Evolutionary conservation across 1,284 basidiomycete species (phyloP).

Genomic region (Microbotryum lychnidis-dioicae): DNA sequence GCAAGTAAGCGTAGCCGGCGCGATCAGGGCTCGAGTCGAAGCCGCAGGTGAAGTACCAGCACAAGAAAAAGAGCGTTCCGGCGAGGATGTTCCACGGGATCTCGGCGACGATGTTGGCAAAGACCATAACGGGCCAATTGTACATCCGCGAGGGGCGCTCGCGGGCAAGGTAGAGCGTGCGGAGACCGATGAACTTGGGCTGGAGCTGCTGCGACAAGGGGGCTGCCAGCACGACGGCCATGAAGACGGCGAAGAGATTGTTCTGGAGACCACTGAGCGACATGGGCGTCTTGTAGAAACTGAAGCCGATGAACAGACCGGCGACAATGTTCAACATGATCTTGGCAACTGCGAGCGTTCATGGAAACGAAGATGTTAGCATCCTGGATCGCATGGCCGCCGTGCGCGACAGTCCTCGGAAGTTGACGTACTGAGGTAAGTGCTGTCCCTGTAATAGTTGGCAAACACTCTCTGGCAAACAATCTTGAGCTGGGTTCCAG

Average conservation of each 20-base stretch:
- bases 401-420: no score
- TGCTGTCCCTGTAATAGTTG: constrained; percentile 39
- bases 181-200: constrained; percentile 47
- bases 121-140: constrained; percentile 63
- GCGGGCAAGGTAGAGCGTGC: constrained; percentile 59
- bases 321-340: constrained; percentile 48
- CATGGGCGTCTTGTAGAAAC: constrained; percentile 58
- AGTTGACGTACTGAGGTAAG: constrained; percentile 35
- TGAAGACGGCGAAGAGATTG: constrained; percentile 64
- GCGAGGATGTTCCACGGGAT: constrained; percentile 35
- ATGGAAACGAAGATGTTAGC: background rate
- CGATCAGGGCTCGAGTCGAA: constrained; percentile 31
- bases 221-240: constrained; percentile 43
- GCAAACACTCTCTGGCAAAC: constrained; percentile 32
- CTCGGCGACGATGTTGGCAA: constrained; percentile 42
- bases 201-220: constrained; percentile 43
- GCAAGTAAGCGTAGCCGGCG: constrained; percentile 49
- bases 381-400: no score
- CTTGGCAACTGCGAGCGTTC: constrained; percentile 34
- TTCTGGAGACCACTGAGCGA: constrained; percentile 67
- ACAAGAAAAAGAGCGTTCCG: constrained; percentile 41
- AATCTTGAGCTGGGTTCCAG: constrained; percentile 31
- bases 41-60: constrained; percentile 44
- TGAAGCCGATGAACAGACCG: constrained; percentile 46
- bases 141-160: constrained; percentile 71